Conservation (phyloP, 23 red algal species). For the Gracilariopsis chorda region DNA sequence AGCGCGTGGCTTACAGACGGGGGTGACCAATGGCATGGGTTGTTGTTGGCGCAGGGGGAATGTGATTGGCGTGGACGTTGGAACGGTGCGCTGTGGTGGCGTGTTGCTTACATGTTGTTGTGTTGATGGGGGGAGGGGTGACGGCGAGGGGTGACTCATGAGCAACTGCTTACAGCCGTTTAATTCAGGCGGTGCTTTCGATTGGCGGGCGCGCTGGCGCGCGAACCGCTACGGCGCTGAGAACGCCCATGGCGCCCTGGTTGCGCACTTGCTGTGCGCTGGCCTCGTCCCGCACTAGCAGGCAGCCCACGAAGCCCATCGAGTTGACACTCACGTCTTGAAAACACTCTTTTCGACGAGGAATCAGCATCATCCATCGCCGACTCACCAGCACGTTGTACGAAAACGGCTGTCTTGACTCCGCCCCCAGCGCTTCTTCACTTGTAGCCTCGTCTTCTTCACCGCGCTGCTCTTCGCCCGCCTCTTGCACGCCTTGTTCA, state of each 20-base stretch:
- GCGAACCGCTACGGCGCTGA: background rate
- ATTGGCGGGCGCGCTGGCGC: background rate
- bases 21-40: too few relatives aligned
- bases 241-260: slow-evolving; percentile 14
- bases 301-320: slow-evolving; percentile 69
- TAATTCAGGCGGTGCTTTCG: too few relatives aligned
- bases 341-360: slow-evolving; percentile 68
- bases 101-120: too few relatives aligned
- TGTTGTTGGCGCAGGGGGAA: too few relatives aligned
- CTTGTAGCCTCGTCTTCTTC: background rate
- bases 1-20: too few relatives aligned
- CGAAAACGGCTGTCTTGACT: slow-evolving; percentile 40
- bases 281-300: slow-evolving; percentile 59
- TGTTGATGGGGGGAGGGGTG: too few relatives aligned
- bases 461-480: too few relatives aligned
- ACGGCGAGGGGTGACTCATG: too few relatives aligned
- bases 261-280: slow-evolving; percentile 22
- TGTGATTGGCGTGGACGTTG: too few relatives aligned
- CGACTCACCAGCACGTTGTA: slow-evolving; percentile 84
- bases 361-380: slow-evolving; percentile 85
- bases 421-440: background rate
- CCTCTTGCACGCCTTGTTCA: background rate
- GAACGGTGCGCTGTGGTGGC: too few relatives aligned
- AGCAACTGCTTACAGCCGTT: too few relatives aligned
- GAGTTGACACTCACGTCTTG: slow-evolving; percentile 82